These are phyloP conservation scores for Tolypocladium nubicola DNA, from an alignment of 2,329 filamentous ascomycete species.

Conservation along the genomic window DNA sequence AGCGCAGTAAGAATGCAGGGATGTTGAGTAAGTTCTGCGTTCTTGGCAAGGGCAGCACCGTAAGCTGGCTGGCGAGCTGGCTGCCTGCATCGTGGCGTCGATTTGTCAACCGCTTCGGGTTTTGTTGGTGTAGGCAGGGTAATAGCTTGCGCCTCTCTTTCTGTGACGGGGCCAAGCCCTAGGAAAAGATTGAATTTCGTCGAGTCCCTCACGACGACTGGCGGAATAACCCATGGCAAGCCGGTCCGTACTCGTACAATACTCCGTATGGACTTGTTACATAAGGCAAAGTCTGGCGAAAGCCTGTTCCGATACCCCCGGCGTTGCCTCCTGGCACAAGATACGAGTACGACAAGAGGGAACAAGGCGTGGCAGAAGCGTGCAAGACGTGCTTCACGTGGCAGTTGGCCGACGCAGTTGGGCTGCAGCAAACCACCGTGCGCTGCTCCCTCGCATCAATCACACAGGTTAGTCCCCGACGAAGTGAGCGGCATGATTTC, in stretches of 20 bases:
- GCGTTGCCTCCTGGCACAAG: neutral
- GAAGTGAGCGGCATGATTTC: neutral
- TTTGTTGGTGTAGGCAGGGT: too few relatives aligned
- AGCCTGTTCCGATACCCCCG: neutral
- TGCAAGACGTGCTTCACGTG: neutral
- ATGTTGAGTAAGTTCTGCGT: neutral
- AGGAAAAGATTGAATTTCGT: too few relatives aligned
- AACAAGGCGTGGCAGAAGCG: neutral
- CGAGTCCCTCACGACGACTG: too few relatives aligned
- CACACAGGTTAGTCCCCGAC: neutral
- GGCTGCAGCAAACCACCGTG: neutral
- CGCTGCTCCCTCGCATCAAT: neutral
- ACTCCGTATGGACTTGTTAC: too few relatives aligned
- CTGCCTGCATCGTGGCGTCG: neutral
- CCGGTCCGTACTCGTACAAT: too few relatives aligned
- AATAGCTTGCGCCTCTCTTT: too few relatives aligned
- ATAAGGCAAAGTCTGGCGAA: too few relatives aligned
- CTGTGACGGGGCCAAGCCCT: too few relatives aligned
- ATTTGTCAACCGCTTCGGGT: neutral
- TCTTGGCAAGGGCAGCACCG: neutral
- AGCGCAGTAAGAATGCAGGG: neutral
- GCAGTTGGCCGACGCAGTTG: neutral
- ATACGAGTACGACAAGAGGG: neutral
- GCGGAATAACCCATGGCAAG: too few relatives aligned
- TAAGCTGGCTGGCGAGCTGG: neutral